Base-by-base conservation (phyloP, 345 rosid genomes). In the Rhizophora apiculata region DNA sequence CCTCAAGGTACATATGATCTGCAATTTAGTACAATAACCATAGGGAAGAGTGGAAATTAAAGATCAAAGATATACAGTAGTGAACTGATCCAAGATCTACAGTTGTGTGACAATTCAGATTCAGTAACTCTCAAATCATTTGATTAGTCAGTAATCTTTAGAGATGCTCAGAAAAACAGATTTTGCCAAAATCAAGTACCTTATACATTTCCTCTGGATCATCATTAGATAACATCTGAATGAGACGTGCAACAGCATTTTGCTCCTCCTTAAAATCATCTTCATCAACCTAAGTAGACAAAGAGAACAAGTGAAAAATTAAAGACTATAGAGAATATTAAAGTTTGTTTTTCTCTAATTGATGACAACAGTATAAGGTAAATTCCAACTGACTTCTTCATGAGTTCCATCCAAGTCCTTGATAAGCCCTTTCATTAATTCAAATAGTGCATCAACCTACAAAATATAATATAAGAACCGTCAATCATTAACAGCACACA, bases 191-290 rank as follows among this genome's bases (percentile, higher is more conserved):
- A 69, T 60, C 48, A 74, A 64, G 67, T 82, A 95, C 99, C 99
- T 95, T 90, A 68, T 85, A 92, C 99, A 95, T 90, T 85, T 95
- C 98, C 76, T 92, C 99, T 26, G 83, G 82, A 68, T 92, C 96
- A 70, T 95, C 97, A 82, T 81, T 88, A 73, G 84, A 79, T 68
- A 92, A 75, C 97, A 92, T 86, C 84, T 92, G 96, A 82, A 89
- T 90, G 63, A 95, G 94, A 64, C 97, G 94, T 22, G 97, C 92
- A 71, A 95, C 98, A 69, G 99, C 89, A 84, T 87, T 92, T 80
- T 95, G 99, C 84, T 92, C 98, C 83, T 89, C 98, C 81, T 85
- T 89, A 73, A 92, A 95, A 80, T 95, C 98, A 70, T 95, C 96
- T 84, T 90, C 93, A 80, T 92, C 98, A 72, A 89, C 78, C 99